These are phyloP conservation scores for Barbatosphaeria neglecta DNA, from an alignment of 495 filamentous ascomycete genomes.

Conservation along the genomic window DNA sequence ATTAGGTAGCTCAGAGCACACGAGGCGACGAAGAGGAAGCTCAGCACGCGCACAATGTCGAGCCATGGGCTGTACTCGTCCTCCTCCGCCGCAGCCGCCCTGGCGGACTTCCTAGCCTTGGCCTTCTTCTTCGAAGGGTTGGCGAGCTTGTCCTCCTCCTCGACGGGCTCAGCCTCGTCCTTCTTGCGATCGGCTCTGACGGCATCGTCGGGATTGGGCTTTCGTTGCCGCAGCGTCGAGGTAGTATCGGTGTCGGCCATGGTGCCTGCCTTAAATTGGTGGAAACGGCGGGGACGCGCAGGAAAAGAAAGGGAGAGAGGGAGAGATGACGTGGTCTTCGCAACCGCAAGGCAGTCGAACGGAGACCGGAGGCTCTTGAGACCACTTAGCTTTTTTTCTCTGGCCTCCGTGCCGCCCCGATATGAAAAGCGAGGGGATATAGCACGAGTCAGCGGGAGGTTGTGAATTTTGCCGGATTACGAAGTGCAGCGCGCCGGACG, in stretches of 20 bases:
- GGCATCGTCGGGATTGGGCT: constrained; percentile 10
- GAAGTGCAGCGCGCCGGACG: no score
- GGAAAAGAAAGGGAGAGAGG: neutral
- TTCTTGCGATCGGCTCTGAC: neutral
- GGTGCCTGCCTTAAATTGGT: neutral
- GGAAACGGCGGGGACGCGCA: neutral
- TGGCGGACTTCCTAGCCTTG: constrained; percentile 9
- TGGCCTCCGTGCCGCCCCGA: neutral
- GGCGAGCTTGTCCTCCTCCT: constrained; percentile 13
- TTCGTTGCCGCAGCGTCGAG: constrained; percentile 14
- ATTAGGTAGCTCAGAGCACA: constrained; percentile 69
- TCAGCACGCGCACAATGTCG: constrained; percentile 66
- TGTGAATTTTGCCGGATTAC: constrained; percentile 1
- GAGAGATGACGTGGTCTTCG: no score
- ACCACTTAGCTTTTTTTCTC: no score
- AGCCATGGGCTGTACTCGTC: constrained; percentile 34
- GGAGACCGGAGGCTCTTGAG: no score
- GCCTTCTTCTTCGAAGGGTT: constrained; percentile 3
- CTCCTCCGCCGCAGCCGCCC: constrained; percentile 25
- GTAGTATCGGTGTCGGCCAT: constrained; percentile 13
- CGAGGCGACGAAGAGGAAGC: constrained; percentile 56
- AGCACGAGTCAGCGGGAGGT: no score
- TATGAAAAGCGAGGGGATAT: neutral
- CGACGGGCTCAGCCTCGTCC: neutral
- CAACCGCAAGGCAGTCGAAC: no score